Base-by-base conservation (phyloP, 2,329 filamentous ascomycete genomes). In the Davidsoniella neocaledoniae region DNA sequence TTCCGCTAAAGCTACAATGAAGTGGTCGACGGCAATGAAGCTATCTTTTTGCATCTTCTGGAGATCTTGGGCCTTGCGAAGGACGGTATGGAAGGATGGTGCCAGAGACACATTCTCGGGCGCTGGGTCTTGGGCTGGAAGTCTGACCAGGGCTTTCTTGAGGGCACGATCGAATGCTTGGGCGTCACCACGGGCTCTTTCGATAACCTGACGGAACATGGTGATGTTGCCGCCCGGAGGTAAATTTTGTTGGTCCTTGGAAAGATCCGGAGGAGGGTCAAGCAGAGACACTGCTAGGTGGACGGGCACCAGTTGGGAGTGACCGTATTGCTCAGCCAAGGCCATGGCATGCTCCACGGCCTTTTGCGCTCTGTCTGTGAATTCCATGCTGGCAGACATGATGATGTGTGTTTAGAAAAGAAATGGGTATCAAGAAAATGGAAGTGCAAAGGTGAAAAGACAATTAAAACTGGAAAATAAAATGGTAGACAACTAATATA, bases 21-120 rank as follows among this genome's bases (percentile, higher is more conserved):
- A 73, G 63, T 98, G 91, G 65, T 96, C 91, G 53, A 96, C 81
- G 39, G 90, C 91, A 56, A 98, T 85, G 64, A 80, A 98, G 56
- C 79, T 86, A 63, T 98, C 91, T 60, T 95, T 96, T 60, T 98
- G 91, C n/a, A 88, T 87, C 68, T 93, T 94, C 58, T 93, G 90
- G 49, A 98, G 66, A 29, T 96, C 87, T 63, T 84, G 80, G 2
- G 91, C 87, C 57, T 85, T 78, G 57, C 87, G 77, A 47, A 98
- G 72, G 51, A 95, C 76, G 57, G 83, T 85, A 55, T 81, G 78
- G 66, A 96, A 88, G 7, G 79, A 72, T 1, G 87, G 86, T 9
- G 88, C 81, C 58, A 94, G 78, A 49, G 84, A 79, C 51, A 94
- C 81, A 57, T 83, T 78, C 62, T 96, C 90, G 54, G 91, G 91